Conservation (phyloP, 306 rosid species). For the Benincasa hispida region DNA sequence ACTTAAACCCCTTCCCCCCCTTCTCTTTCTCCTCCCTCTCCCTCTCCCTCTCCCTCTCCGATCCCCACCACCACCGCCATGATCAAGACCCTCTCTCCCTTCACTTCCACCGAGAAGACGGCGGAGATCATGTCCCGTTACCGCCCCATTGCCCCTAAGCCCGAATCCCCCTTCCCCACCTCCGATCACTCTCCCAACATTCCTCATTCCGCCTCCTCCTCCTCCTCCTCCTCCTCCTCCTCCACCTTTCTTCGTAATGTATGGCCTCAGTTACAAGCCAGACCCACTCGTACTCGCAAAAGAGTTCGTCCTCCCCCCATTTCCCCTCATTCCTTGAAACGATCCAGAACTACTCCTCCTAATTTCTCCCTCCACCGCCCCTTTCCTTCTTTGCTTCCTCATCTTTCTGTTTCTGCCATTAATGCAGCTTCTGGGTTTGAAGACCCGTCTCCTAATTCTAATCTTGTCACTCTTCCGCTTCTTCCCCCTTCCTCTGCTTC, state of each 20-base stretch:
- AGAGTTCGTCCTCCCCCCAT: conserved; percentile 46
- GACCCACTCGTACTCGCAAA: conserved; percentile 82
- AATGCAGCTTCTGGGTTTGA: conserved; percentile 12
- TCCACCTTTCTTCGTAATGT: conserved; percentile 67
- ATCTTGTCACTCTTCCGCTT: conserved; percentile 47
- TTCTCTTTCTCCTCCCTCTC: background rate
- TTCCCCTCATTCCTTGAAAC: conserved; percentile 38
- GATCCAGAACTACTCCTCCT: conserved; percentile 19
- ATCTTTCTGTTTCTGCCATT: conserved; percentile 11
- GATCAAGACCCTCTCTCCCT: conserved; percentile 71
- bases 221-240: conserved; percentile 88
- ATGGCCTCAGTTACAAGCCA: conserved; percentile 81
- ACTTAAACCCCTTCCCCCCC: background rate
- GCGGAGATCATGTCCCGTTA: conserved; percentile 91
- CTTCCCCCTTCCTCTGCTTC: conserved; percentile 18
- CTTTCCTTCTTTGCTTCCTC: conserved; percentile 14
- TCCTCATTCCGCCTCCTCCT: conserved; percentile 73
- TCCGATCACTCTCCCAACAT: conserved; percentile 40
- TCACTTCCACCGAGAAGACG: conserved; percentile 46
- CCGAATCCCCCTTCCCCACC: conserved; percentile 35
- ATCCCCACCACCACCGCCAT: conserved; percentile 16
- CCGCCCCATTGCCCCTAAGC: conserved; percentile 91
- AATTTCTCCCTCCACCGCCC: background rate
- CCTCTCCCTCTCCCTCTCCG: background rate
- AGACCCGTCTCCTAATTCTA: background rate